These are phyloP conservation scores for Nasturtium officinale DNA, from an alignment of 345 rosid species.

Conservation along the genomic window DNA sequence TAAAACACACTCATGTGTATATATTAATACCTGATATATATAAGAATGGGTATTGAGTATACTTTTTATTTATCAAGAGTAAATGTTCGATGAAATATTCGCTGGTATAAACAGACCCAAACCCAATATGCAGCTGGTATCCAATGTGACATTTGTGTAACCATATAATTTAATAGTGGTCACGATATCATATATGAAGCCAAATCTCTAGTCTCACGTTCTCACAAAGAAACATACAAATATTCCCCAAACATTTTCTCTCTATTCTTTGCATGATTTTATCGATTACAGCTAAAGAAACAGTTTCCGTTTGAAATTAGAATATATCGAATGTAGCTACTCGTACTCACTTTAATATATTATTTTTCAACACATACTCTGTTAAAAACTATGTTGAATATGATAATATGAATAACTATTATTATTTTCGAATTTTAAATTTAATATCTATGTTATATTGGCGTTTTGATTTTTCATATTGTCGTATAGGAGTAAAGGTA, in stretches of 20 bases:
- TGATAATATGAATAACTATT: neutral
- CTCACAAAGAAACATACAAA: constrained; percentile 42
- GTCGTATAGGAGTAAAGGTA: constrained; percentile 37
- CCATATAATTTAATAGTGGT: constrained; percentile 37
- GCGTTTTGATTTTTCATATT: constrained; percentile 12
- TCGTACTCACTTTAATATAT: neutral
- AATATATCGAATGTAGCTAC: constrained; percentile 20
- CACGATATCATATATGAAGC: constrained; percentile 37
- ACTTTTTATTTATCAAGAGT: neutral
- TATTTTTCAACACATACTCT: neutral
- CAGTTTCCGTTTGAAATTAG: constrained; percentile 23
- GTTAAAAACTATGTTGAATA: neutral
- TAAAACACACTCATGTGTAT: too few species aligned
- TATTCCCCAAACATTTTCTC: constrained; percentile 16
- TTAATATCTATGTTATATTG: neutral
- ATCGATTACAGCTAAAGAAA: constrained; percentile 22
- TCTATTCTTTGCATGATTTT: constrained; percentile 1
- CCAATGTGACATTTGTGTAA: constrained; percentile 41
- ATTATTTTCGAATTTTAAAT: neutral
- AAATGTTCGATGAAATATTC: constrained; percentile 20
- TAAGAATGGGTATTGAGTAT: neutral
- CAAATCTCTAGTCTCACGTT: constrained; percentile 41
- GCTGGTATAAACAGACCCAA: constrained; percentile 11
- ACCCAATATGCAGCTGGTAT: constrained; percentile 28
- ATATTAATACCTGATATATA: too few species aligned